Conservation (phyloP, 192 early-diverging fungal species). For the Rhizophagus prolifer region DNA sequence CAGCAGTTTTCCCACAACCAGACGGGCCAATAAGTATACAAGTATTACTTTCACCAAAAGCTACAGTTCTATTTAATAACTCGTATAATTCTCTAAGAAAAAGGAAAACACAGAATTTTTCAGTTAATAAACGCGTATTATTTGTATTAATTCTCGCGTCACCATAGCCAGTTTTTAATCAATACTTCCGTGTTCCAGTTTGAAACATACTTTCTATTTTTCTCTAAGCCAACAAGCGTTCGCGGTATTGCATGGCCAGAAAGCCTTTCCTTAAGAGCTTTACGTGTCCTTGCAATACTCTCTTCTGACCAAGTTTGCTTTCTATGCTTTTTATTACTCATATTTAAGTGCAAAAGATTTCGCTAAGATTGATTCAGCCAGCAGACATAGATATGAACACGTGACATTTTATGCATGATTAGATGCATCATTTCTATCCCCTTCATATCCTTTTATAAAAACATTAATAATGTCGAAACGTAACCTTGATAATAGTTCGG, state of each 20-base stretch:
- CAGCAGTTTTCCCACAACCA: conserved; percentile 73
- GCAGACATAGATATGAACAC: too few relatives aligned
- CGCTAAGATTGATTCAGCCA: too few relatives aligned
- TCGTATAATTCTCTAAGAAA: conserved; percentile 49
- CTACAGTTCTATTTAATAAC: conserved; percentile 61
- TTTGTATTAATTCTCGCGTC: too few relatives aligned
- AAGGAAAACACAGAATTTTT: conserved; percentile 5
- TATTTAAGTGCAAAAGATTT: too few relatives aligned
- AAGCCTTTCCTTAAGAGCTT: conserved; percentile 37
- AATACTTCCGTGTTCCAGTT: too few relatives aligned
- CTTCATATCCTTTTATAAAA: too few relatives aligned
- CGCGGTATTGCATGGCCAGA: conserved; percentile 38
- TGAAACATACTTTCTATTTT: neutral
- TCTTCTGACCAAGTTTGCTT: conserved; percentile 22
- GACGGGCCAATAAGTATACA: conserved; percentile 80
- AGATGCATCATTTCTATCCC: too few relatives aligned
- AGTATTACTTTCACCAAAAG: conserved; percentile 80
- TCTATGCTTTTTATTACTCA: neutral
- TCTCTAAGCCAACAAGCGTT: conserved; percentile 33
- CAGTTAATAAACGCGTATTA: too few relatives aligned
- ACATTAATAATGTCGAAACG: neutral
- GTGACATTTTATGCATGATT: too few relatives aligned
- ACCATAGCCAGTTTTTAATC: conserved; percentile 20
- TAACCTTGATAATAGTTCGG: too few relatives aligned
- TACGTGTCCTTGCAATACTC: conserved; percentile 17